Percentiles rank a stretch among this genome's conserved stretches.
Conservation (phyloP, 2,329 filamentous ascomycete species). For the Aspergillus eucalypticola region DNA sequence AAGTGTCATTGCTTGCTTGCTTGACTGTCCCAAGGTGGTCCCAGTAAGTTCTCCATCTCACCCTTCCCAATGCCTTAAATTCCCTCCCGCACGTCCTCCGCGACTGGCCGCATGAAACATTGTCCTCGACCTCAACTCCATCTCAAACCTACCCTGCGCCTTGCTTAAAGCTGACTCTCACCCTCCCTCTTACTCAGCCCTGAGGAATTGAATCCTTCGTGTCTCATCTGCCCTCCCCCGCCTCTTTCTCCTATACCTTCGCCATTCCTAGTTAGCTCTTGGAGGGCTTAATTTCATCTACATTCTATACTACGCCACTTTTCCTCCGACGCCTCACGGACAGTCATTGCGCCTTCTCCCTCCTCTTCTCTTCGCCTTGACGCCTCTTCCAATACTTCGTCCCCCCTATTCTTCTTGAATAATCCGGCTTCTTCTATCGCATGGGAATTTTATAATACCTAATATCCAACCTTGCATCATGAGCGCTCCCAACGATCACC, state of each 20-base stretch:
- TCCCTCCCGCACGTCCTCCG: neutral
- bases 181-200: slow-evolving; percentile 5
- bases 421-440: slow-evolving; percentile 19
- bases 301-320: slow-evolving; percentile 2
- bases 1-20: neutral
- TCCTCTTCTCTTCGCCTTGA: slow-evolving; percentile 9
- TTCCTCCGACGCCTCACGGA: neutral
- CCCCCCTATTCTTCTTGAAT: slow-evolving; percentile 2
- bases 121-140: neutral
- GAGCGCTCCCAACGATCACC: slow-evolving; percentile 41
- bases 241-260: neutral
- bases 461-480: slow-evolving; percentile 37
- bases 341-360: slow-evolving; percentile 3
- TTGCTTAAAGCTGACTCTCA: slow-evolving; percentile 6
- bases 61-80: neutral
- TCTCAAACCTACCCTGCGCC: neutral
- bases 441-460: slow-evolving; percentile 29
- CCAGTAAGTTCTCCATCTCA: neutral
- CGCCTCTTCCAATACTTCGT: neutral
- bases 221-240: neutral
- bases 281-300: slow-evolving; percentile 4
- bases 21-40: neutral
- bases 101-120: neutral
- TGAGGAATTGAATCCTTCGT: slow-evolving; percentile 1
- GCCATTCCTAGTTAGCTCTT: slow-evolving; percentile 1